Evolutionary conservation across 2,329 filamentous ascomycete genomes (phyloP).

Genomic region (Penicillium nordicum): DNA sequence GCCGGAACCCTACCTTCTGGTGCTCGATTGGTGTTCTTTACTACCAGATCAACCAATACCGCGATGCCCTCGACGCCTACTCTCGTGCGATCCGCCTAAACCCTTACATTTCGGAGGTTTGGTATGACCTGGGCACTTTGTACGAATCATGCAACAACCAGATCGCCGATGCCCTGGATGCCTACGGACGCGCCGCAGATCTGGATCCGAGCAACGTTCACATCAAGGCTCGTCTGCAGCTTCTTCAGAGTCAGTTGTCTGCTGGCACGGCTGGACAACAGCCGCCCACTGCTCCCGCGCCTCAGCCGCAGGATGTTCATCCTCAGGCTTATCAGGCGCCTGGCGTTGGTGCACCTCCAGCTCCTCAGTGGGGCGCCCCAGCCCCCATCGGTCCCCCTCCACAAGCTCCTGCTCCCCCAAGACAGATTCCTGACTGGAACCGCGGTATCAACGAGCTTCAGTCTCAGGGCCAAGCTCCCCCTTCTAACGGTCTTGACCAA

Average conservation of each 20-base stretch:
- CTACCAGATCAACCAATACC: constrained; percentile 99
- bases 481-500: constrained; percentile 78
- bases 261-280: constrained; percentile 60
- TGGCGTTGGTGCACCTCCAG: constrained; percentile 76
- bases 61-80: constrained; percentile 95
- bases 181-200: constrained; percentile 90
- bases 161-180: constrained; percentile 91
- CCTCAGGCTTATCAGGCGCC: constrained; percentile 87
- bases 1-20: constrained; percentile 98
- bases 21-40: constrained; percentile 98
- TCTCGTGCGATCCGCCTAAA: constrained; percentile 94
- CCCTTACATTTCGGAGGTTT: constrained; percentile 97
- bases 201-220: constrained; percentile 90
- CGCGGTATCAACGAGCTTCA: constrained; percentile 75
- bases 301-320: constrained; percentile 85
- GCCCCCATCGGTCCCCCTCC: constrained; percentile 49
- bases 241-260: constrained; percentile 75
- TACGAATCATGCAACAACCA: constrained; percentile 99
- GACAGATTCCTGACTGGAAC: constrained; percentile 59
- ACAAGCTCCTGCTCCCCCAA: constrained; percentile 63
- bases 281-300: constrained; percentile 68
- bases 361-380: constrained; percentile 84
- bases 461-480: constrained; percentile 48
- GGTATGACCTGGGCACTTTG: constrained; percentile 97
- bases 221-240: constrained; percentile 89